Base-by-base conservation (phyloP, 164 flowering plant genomes). In the Magnolia kwangsiensis region DNA sequence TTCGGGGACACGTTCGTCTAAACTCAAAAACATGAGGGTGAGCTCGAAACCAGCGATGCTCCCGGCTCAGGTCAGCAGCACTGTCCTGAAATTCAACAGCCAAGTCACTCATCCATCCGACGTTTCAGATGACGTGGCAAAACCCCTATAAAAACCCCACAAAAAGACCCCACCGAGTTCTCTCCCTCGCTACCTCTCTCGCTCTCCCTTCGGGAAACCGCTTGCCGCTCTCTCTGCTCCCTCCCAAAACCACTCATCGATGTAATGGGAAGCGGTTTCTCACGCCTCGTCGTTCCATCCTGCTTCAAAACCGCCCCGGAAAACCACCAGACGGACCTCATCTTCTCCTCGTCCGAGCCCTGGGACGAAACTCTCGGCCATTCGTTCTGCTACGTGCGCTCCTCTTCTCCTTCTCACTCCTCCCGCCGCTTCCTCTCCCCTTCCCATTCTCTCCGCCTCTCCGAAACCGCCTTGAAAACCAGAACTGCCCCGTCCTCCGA, bases 311-410 rank as follows among this genome's bases (percentile, higher is more conserved):
- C 79, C 14, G 72, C 49, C 67, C 16, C 58, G 63, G 45, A 72
- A 31, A 79, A 79, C 31, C 78, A 79, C 6, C 61, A 55, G 13
- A 80, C 75, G 76, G 93, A 91, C 66, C 75, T 78, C 67, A 63
- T 87, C 66, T 88, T 88, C 85, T 19, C 88, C 2, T 81, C 83
- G 8, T 63, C 84, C 19, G 92, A 87, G 77, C 89, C 91, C 16
- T 78, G 90, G 51, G 99, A 96, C 75, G 98, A 96, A 83, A 90
- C 99, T 86, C 94, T 94, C 74, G 99, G 99, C 68, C 99, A 94
- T 83, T 94, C 98, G 50, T 96, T 94, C 86, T 91, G 97, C 84
- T 96, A 96, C 88, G 93, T 92, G 31, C 90, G 92, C 19, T 89
- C 95, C 2, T 92, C 97, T 0, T 88, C 89, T 55, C 88, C 93